A percentile compares a stretch with the other conserved stretches of the same genome.
Evolutionary conservation across 768 basidiomycete species (phyloP).

Genomic region (Ephemerocybe angulata): DNA sequence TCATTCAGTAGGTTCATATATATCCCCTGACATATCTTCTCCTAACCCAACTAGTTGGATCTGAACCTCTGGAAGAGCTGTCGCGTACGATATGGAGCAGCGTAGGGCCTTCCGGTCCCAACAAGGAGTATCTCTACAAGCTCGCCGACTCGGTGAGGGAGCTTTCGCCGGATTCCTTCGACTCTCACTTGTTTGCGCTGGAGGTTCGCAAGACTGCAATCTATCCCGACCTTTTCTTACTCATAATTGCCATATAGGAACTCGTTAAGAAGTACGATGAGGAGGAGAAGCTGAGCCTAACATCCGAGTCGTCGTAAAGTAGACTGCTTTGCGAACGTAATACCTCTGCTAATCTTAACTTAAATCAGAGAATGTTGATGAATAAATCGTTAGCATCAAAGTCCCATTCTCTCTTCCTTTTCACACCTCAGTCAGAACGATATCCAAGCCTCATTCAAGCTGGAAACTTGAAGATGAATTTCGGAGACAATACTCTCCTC

Average conservation of each 20-base stretch:
- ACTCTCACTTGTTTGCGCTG: slow-evolving; percentile 72
- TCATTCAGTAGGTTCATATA: slow-evolving; percentile 81
- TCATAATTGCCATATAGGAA: background rate
- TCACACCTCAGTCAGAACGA: too few relatives aligned
- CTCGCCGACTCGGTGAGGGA: slow-evolving; percentile 70
- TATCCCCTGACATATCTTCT: background rate
- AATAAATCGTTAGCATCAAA: too few relatives aligned
- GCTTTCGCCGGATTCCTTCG: slow-evolving; percentile 69
- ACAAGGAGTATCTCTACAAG: slow-evolving; percentile 89
- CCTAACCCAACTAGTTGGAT: slow-evolving; percentile 55
- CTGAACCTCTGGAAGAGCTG: slow-evolving; percentile 69
- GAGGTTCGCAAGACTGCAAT: slow-evolving; percentile 45
- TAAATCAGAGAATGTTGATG: background rate
- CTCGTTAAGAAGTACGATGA: slow-evolving; percentile 7
- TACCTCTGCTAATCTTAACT: background rate
- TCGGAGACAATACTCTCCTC: background rate
- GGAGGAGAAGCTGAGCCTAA: background rate
- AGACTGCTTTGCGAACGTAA: background rate
- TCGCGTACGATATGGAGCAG: slow-evolving; percentile 69
- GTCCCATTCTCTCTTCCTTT: background rate
- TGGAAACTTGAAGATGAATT: too few relatives aligned
- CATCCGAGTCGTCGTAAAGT: background rate
- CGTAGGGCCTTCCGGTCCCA: slow-evolving; percentile 83
- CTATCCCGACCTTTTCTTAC: background rate
- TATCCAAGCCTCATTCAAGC: too few relatives aligned